phyloP scores from a whole-genome alignment of 352 stramenopile genomes.

The Thalassiosira exigua region DNA sequence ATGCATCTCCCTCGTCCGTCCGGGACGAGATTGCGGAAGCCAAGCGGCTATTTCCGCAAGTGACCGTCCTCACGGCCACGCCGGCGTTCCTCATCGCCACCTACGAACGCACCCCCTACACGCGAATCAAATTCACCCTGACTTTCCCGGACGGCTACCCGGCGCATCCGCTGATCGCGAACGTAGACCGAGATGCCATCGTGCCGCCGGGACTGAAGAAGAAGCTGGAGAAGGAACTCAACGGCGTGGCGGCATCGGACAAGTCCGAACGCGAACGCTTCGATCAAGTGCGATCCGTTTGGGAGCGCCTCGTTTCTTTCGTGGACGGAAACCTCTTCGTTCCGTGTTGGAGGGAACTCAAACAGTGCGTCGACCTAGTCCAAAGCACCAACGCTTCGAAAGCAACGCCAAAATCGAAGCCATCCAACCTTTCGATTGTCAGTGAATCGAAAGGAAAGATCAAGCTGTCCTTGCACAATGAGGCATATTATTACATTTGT shows the following conservation, averaged over 20 bases:
- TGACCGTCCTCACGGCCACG: conserved; percentile 46
- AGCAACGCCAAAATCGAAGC: conserved; percentile 26
- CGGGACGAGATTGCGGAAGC: conserved; percentile 49
- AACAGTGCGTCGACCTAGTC: conserved; percentile 52
- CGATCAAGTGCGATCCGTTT: conserved; percentile 52
- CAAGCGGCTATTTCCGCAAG: conserved; percentile 28
- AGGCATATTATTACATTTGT: conserved; percentile 57
- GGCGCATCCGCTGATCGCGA: conserved; percentile 48
- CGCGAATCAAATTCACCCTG: conserved; percentile 58
- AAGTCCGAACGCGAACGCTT: conserved; percentile 7
- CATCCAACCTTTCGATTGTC: conserved; percentile 46
- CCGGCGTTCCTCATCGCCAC: conserved; percentile 50
- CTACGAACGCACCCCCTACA: conserved; percentile 60
- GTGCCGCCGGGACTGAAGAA: conserved; percentile 62
- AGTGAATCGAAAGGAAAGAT: conserved; percentile 62
- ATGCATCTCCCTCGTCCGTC: conserved; percentile 21
- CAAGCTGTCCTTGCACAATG: conserved; percentile 40
- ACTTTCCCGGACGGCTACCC: conserved; percentile 63
- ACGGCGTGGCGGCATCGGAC: conserved; percentile 15
- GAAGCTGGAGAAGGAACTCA: conserved; percentile 63
- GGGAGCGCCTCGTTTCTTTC: conserved; percentile 44
- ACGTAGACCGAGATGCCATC: conserved; percentile 40
- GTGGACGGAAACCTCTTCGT: conserved; percentile 63
- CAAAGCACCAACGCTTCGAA: conserved; percentile 18
- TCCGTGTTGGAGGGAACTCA: conserved; percentile 67